Evolutionary conservation across 2,329 filamentous ascomycete genomes (phyloP).

Genomic region (Plenodomus lindquistii): DNA sequence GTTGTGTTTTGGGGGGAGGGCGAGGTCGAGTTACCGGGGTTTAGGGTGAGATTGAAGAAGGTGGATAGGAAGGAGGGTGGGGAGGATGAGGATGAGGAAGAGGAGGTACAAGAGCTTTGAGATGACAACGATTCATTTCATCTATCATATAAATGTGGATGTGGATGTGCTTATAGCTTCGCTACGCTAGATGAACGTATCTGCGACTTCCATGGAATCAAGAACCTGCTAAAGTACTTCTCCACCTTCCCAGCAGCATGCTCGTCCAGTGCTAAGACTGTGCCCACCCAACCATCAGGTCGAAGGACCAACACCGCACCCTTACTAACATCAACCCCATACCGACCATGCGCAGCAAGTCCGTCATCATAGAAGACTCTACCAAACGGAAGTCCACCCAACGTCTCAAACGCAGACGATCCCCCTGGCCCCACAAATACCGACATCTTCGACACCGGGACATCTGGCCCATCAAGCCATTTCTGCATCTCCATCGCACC

Average conservation of each 20-base stretch:
- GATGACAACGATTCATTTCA: neutral
- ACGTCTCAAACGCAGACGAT: conserved; percentile 34
- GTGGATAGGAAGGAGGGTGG: neutral
- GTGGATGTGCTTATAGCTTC: neutral
- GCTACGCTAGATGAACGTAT: neutral
- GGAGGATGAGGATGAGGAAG: neutral
- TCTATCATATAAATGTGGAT: neutral
- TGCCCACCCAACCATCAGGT: conserved; percentile 41
- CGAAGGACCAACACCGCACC: conserved; percentile 38
- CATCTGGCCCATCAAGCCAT: conserved; percentile 15
- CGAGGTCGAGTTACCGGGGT: conserved; percentile 39
- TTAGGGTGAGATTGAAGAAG: conserved; percentile 32
- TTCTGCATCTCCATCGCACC: conserved; percentile 2
- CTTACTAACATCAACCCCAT: conserved; percentile 25
- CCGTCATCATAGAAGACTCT: conserved; percentile 43
- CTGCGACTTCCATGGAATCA: conserved; percentile 2
- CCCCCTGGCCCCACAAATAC: conserved; percentile 29
- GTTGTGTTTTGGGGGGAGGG: conserved; percentile 41
- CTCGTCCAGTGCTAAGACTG: conserved; percentile 15
- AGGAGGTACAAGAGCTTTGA: conserved; percentile 13
- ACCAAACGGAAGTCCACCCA: conserved; percentile 39
- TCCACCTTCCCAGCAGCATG: conserved; percentile 15
- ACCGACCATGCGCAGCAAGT: conserved; percentile 36
- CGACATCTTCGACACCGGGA: conserved; percentile 29
- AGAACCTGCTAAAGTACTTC: conserved; percentile 26